Conservation (phyloP, 345 rosid genomes). For the Durio zibethinus region DNA sequence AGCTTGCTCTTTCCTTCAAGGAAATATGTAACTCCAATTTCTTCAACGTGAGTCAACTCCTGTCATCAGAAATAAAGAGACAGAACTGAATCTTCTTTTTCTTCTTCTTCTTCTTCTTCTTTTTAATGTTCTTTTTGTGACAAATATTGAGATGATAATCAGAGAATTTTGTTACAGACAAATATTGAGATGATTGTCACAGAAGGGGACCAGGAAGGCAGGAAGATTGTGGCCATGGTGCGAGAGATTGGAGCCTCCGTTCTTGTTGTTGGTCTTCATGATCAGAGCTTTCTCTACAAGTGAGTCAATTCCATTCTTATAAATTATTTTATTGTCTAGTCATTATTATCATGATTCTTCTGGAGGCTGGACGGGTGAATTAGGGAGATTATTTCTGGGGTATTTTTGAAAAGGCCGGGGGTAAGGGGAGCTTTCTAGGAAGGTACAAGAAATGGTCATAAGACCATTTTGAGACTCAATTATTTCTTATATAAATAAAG, state of each 20-base stretch:
- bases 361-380: neutral
- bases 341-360: neutral
- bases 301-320: conserved; percentile 22
- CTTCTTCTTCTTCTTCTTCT: neutral
- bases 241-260: conserved; percentile 76
- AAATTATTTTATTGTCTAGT: neutral
- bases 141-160: neutral
- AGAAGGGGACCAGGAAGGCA: conserved; percentile 78
- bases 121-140: neutral
- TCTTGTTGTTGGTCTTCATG: conserved; percentile 88
- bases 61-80: neutral
- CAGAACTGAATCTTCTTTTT: neutral
- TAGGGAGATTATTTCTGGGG: neutral
- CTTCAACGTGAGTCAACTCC: conserved; percentile 39
- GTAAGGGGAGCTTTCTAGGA: conserved; percentile 2
- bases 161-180: conserved; percentile 44
- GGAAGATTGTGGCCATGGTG: conserved; percentile 56
- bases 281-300: conserved; percentile 88
- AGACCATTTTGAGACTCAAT: neutral
- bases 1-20: conserved; percentile 58
- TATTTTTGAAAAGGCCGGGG: neutral
- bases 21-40: conserved; percentile 45
- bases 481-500: neutral
- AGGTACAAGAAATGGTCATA: neutral
- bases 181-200: conserved; percentile 43